Evolutionary conservation across 2,329 filamentous ascomycete genomes (phyloP), one percentile per base, ranked within the genome.

Genomic region (Microsporum ferrugineum): DNA sequence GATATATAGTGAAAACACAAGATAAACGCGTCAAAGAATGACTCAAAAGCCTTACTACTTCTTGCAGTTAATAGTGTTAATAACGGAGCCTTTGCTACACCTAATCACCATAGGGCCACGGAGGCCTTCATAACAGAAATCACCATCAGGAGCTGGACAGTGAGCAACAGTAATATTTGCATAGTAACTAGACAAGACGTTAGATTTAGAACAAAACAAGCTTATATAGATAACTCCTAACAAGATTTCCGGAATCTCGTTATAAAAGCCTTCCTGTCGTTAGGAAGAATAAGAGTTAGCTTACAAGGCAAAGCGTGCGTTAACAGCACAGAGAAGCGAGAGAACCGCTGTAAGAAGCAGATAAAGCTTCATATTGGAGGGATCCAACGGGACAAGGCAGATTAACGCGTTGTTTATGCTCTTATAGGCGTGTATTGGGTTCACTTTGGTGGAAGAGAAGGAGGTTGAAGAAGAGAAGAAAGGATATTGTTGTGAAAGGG

Each of bases 381-480:
- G 36, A 36, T 3, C 23, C 12, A n/a, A 23, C 14, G 38, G 41
- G 34, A 57, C 12, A 43, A 23, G 17, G 51, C 5, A 0, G 31
- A 14, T 23, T 34, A 36, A 55, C 51, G 51, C 51, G 51, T 33
- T 36, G 12, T 34, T 55, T 17, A 14, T n/a, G 31, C 8, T 36
- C 14, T 34, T 55, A n/a, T 29, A 29, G 2, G 27, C 7, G 8
- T 8, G 1, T 17, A 34, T 34, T 36, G n/a, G 14, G 27, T 36
- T n/a, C n/a, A n/a, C n/a, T n/a, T 55, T 23, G 7, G 8, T 34
- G 31, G 27, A 31, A 34, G 49, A 27, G 17, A 23, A 23, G 5
- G 27, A 38, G 51, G 51, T 34, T 56, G 51, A 8, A 56, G 55
- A 33, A 57, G 55, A 57, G 55, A 57, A 39, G 36, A 36, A 57